Base-by-base conservation (phyloP, 2,329 filamentous ascomycete genomes). In the Xylariaceae sp. region DNA sequence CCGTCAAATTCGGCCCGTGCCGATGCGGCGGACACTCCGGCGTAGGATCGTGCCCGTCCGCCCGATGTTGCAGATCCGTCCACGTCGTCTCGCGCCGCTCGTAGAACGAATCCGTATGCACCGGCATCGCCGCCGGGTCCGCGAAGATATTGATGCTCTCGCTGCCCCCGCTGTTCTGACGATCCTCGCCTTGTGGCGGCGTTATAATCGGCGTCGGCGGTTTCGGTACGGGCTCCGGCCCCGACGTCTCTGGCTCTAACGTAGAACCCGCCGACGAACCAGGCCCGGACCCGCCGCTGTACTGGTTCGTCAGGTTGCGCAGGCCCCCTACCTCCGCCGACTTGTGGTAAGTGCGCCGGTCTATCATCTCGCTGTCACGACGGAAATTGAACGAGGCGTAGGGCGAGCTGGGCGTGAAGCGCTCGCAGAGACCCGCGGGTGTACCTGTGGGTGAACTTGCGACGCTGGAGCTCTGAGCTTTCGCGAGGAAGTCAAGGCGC, bases 71-170 rank as follows among this genome's bases (percentile, higher is more conserved):
- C 53, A 71, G 63, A 2, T 63, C 61, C 4, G 67, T 68, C 69
- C 69, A 71, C 56, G 69, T 71, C 30, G 65, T 67, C 35, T 63
- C 55, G 34, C 67, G 59, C 2, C 59, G 55, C 11, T 62, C 50
- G 11, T 59, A 59, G 1, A 35, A 34, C 4, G 60, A 60, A 17
- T 52, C 49, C 30, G 59, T 34, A 13, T 56, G 55, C 18, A 71
- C 60, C 18, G 60, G 55, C 18, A 71, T 60, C 23, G 59, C 67
- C 8, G 56, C 53, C 50, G 69, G 64, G 63, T 71, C 69, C 17
- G 68, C 68, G 58, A 70, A 71, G 56, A 71, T 58, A 23, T 70
- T 67, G 50, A 71, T 70, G 58, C 64, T 68, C 63, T 68, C 64
- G 61, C 64, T 67, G 30, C 68, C 65, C 13, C 48, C 60, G 57